Evolutionary conservation across 768 basidiomycete species (phyloP), one percentile per base, ranked within the genome.

Genomic region (Lepiota brunneoincarnata): DNA sequence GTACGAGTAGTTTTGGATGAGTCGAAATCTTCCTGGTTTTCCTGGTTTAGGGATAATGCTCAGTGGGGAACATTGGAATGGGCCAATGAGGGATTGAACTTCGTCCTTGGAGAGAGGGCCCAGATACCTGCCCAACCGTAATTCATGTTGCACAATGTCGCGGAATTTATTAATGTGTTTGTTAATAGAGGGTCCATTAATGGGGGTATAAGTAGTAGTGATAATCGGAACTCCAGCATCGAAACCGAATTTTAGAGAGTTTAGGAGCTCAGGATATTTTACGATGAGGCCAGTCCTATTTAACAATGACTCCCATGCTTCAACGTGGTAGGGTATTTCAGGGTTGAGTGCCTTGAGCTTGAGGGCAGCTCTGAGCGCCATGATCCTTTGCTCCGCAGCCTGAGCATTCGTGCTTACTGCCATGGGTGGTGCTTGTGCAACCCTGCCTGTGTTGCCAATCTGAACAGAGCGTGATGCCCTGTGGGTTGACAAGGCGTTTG

Each of bases 361-460:
- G 64, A 72, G 69, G 64, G 59, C 78, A 80, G 0, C 24, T 42
- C 36, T 71, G 63, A 62, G 78, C 76, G 24, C 77, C 69, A 43
- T 80, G 75, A 28, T 38, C 35, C 38, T 58, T 5, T 0, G 56
- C 46, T 31, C 72, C 70, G 45, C 78, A 78, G 1, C 78, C 75
- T 0, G 75, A 76, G 64, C 76, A 79, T 10, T 68, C 47, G 62
- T 79, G 76, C 0, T 51, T 44, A 24, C 59, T 34, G 11, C 59
- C 49, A 59, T 72, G 68, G 3, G 53, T 48, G 14, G 26, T 56
- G 37, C 37, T 55, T 2, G 17, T 28, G 58, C 73, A 78, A 0
- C 71, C 67, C 15, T 23, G 26, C 0, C 51, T 20, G 0, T 36
- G 20, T 37, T 79, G 70, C 67, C 65, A 79, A 31, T 72, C 59